Evolutionary conservation across 2,329 filamentous ascomycete genomes (phyloP).

Genomic region (Chalaropsis ovoidea): DNA sequence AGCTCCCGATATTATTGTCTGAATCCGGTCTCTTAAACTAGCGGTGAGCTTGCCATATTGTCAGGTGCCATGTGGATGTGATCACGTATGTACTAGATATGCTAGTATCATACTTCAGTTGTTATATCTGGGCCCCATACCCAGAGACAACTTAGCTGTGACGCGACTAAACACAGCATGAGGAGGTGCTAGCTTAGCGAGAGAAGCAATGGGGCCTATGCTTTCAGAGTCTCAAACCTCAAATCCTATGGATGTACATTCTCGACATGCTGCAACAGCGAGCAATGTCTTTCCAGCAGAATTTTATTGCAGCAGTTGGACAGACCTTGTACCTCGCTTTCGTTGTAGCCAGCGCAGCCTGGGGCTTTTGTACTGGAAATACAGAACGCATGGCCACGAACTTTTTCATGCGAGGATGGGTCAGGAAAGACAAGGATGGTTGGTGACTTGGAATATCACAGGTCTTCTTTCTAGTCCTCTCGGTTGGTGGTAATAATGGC

Average conservation of each 20-base stretch:
- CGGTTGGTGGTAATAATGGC: not conserved
- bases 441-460: not conserved
- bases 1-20: not conserved
- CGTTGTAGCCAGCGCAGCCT: not conserved
- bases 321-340: not conserved
- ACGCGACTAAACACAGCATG: not conserved
- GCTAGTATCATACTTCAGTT: not conserved
- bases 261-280: not conserved
- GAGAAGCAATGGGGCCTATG: not conserved
- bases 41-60: not conserved
- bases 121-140: not conserved
- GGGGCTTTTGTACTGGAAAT: not conserved
- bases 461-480: not conserved
- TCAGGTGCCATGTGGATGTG: not conserved
- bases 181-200: not conserved
- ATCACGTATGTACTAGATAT: not conserved
- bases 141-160: not conserved
- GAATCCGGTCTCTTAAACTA: not conserved
- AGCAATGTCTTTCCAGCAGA: not conserved
- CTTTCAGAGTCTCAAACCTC: not conserved
- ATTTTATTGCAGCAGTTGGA: not conserved
- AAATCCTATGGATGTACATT: not conserved
- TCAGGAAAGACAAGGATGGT: not conserved
- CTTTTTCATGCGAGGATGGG: slow-evolving; percentile 1
- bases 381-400: not conserved